A percentile compares a stretch with the other conserved stretches of the same genome.
Evolutionary conservation across 164 flowering plant genomes (phyloP).

Genomic region (Kalanchoe fedtschenkoi): DNA sequence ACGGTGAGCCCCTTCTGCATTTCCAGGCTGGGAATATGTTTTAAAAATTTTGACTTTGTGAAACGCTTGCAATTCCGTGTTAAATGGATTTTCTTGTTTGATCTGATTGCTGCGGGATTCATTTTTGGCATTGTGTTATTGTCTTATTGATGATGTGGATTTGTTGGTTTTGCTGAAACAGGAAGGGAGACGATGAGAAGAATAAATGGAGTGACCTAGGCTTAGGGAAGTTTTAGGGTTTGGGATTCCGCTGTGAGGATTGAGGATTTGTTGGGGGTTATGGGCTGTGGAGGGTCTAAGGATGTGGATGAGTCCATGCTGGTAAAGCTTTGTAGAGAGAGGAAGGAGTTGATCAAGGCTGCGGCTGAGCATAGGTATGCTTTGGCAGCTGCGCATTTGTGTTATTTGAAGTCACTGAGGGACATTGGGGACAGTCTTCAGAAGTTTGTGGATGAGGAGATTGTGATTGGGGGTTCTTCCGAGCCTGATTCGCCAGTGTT

Average conservation of each 20-base stretch:
- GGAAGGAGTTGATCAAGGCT: slow-evolving; percentile 54
- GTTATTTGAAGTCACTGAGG: slow-evolving; percentile 51
- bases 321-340: slow-evolving; percentile 68
- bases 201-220: not conserved
- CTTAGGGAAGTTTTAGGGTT: slow-evolving; percentile 13
- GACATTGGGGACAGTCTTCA: slow-evolving; percentile 68
- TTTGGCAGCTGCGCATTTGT: slow-evolving; percentile 67
- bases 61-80: too few species aligned
- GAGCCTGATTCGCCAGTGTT: slow-evolving; percentile 54
- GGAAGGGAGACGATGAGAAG: not conserved
- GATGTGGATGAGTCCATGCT: slow-evolving; percentile 45
- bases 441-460: slow-evolving; percentile 67
- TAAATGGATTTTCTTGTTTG: too few species aligned
- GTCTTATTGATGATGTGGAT: too few species aligned
- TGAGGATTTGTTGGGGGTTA: slow-evolving; percentile 13
- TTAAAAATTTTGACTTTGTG: too few species aligned
- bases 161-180: not conserved
- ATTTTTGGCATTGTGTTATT: not conserved
- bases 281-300: slow-evolving; percentile 90
- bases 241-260: too few species aligned
- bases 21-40: too few species aligned
- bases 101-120: not conserved
- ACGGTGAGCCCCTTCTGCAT: too few species aligned
- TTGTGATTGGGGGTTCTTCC: slow-evolving; percentile 23
- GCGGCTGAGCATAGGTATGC: slow-evolving; percentile 62